Evolutionary conservation across 192 early-diverging fungal species (phyloP).

Genomic region (Geosiphon pyriformis): DNA sequence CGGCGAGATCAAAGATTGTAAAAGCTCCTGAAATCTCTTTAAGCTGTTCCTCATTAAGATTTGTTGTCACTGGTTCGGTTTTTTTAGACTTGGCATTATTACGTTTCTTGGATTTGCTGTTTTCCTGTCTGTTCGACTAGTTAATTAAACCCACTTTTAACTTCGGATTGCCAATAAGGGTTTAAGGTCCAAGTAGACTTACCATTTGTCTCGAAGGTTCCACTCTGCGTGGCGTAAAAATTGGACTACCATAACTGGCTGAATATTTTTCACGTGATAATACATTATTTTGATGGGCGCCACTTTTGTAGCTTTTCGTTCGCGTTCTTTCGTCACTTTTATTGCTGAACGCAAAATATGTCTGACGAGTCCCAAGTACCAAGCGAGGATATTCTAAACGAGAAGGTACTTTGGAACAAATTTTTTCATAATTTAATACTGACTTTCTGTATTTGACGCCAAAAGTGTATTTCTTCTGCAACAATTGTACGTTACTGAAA

Average conservation of each 20-base stretch:
- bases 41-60: slow-evolving; percentile 45
- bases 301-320: background rate
- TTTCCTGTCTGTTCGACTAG: no score
- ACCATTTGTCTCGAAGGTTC: no score
- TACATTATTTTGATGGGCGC: background rate
- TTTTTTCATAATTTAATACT: background rate
- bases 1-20: slow-evolving; percentile 67
- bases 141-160: no score
- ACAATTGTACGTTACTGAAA: background rate
- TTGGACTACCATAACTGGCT: no score
- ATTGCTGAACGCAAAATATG: background rate
- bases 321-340: background rate
- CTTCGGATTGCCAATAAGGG: no score
- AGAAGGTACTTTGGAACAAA: slow-evolving; percentile 41
- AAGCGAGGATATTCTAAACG: slow-evolving; percentile 57
- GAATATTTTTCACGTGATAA: background rate
- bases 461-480: background rate
- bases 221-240: no score
- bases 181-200: no score
- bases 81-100: no score
- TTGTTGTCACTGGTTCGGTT: background rate
- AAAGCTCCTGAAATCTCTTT: slow-evolving; percentile 58
- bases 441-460: slow-evolving; percentile 4
- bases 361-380: slow-evolving; percentile 29
- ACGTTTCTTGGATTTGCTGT: background rate